Percentiles rank a stretch among this genome's conserved stretches.
phyloP scores from a whole-genome alignment of 2,329 filamentous ascomycete species.

The Calonectria pteridis region DNA sequence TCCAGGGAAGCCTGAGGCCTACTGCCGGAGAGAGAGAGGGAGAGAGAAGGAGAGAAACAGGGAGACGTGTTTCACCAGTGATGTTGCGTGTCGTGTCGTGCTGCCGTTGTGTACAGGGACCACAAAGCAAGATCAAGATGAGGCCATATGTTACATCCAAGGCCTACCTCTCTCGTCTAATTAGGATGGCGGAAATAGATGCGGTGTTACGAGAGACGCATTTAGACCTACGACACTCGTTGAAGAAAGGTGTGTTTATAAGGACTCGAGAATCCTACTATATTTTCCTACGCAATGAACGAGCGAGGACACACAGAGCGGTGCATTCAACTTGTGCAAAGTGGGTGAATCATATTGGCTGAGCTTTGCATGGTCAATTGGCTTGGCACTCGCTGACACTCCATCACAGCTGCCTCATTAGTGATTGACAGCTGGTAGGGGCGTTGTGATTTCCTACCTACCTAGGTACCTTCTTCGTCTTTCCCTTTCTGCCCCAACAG shows the following conservation, averaged over 20 bases:
- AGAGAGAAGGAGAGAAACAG: neutral
- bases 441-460: neutral
- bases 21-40: neutral
- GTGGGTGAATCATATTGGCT: neutral
- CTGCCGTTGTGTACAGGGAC: constrained; percentile 1
- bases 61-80: neutral
- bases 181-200: neutral
- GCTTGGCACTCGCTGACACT: neutral
- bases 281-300: neutral
- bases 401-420: constrained; percentile 23
- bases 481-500: neutral
- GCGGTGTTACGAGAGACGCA: neutral
- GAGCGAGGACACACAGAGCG: neutral
- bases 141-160: neutral
- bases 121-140: constrained; percentile 1
- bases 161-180: neutral
- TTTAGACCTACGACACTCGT: neutral
- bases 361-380: neutral
- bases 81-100: constrained; percentile 5
- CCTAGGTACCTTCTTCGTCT: neutral
- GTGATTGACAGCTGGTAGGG: constrained; percentile 18
- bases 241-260: neutral
- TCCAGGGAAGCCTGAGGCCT: neutral
- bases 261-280: neutral
- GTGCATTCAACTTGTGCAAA: neutral